Conservation (phyloP, 2,329 filamentous ascomycete genomes). For the Aspergillus felis region DNA sequence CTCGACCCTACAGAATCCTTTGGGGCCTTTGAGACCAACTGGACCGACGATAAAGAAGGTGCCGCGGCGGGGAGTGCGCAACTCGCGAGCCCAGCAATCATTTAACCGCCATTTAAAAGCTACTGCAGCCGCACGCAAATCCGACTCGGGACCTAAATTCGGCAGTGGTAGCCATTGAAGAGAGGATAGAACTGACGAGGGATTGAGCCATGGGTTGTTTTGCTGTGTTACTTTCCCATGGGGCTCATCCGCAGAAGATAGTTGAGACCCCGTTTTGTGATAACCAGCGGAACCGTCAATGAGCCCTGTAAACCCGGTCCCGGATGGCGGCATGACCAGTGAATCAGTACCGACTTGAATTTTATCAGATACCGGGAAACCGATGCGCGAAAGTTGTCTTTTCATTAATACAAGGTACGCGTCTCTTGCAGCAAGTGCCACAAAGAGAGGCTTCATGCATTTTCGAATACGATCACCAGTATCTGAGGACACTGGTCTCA, state of each 20-base stretch:
- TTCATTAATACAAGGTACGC: conserved; percentile 28
- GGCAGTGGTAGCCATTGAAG: conserved; percentile 33
- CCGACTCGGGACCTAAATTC: conserved; percentile 30
- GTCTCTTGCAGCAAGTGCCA: conserved; percentile 31
- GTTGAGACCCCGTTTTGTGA: conserved; percentile 14
- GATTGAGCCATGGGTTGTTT: conserved; percentile 15
- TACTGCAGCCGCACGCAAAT: conserved; percentile 29
- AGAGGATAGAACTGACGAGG: conserved; percentile 29
- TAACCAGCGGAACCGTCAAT: conserved; percentile 16
- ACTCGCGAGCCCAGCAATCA: conserved; percentile 17
- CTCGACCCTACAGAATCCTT: conserved; percentile 33
- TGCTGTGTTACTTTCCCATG: conserved; percentile 13
- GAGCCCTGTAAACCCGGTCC: conserved; percentile 11
- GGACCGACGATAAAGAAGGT: conserved; percentile 33
- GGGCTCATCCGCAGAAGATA: conserved; percentile 11
- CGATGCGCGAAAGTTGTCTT: conserved; percentile 25
- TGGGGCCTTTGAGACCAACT: conserved; percentile 30
- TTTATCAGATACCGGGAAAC: conserved; percentile 8
- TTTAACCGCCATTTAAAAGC: conserved; percentile 30
- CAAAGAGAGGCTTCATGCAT: conserved; percentile 28
- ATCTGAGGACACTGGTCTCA: conserved; percentile 25
- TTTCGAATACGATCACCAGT: conserved; percentile 27
- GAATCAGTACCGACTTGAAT: conserved; percentile 11
- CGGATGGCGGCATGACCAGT: conserved; percentile 5
- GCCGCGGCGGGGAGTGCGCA: conserved; percentile 26